phyloP scores from a whole-genome alignment of 2,329 filamentous ascomycete genomes.

The Tolypocladium cylindrosporum region DNA sequence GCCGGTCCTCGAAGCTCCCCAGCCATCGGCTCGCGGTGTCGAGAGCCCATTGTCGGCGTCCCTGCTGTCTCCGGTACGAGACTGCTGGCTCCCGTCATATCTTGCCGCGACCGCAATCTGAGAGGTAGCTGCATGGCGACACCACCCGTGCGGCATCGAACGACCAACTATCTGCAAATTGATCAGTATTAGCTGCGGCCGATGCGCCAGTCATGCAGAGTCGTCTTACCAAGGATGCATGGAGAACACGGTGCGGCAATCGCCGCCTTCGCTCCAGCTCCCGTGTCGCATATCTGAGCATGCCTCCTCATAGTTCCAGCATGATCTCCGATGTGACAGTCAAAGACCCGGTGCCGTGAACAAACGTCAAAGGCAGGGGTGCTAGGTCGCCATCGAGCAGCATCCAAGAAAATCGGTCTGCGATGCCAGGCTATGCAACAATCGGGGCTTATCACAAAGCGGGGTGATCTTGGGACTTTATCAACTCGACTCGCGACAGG shows the following conservation, averaged over 20 bases:
- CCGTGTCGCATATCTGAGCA: conserved; percentile 23
- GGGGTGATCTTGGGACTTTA: not conserved
- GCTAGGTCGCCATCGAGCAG: not conserved
- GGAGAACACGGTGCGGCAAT: conserved; percentile 11
- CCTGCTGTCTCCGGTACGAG: not conserved
- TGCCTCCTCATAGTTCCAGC: conserved; percentile 23
- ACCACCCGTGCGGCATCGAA: not conserved
- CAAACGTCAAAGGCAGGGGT: not conserved
- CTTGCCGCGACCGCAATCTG: conserved; percentile 2
- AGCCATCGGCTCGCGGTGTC: not conserved
- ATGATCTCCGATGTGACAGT: conserved; percentile 1
- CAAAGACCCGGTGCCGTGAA: not conserved
- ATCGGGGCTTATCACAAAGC: conserved; percentile 10
- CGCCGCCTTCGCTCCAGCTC: conserved; percentile 19
- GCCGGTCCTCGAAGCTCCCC: not conserved
- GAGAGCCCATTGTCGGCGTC: not conserved
- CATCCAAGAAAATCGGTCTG: not conserved
- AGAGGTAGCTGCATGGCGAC: not conserved
- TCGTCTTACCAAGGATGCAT: conserved; percentile 11
- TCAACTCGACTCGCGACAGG: not conserved
- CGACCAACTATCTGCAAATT: conserved; percentile 2
- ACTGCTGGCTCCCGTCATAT: not conserved
- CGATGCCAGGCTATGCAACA: conserved; percentile 10
- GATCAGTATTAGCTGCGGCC: not conserved
- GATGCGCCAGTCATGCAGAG: not conserved